phyloP scores from a whole-genome alignment of 768 basidiomycete genomes.

The Tulasnella calospora region DNA sequence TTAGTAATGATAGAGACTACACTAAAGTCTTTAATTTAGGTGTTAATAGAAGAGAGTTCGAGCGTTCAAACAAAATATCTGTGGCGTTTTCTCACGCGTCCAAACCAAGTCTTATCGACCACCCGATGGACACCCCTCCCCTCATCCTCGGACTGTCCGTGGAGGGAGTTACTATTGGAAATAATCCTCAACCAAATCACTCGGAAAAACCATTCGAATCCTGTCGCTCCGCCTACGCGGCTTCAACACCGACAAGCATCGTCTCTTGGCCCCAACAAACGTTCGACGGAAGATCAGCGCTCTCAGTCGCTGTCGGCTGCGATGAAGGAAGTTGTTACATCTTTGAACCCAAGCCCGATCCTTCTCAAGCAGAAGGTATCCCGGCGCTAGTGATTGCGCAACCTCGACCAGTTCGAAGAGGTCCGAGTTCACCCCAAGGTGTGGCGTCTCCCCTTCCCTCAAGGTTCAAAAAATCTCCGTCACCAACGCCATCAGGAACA shows the following conservation, averaged over 20 bases:
- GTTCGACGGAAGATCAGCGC: not conserved
- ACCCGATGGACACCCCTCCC: constrained; percentile 9
- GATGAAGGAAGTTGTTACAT: constrained; percentile 1
- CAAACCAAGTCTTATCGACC: not conserved
- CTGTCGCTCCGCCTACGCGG: not conserved
- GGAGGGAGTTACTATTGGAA: not conserved
- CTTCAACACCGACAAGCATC: not conserved
- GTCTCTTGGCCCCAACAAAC: not conserved
- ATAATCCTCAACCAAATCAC: not conserved
- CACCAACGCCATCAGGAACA: constrained; percentile 8
- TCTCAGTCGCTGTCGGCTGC: not conserved
- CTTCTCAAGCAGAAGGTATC: not conserved
- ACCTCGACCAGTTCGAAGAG: not conserved
- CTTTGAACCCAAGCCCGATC: not conserved
- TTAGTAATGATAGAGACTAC: too few species aligned
- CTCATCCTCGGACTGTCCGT: constrained; percentile 12
- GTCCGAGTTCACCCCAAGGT: not conserved
- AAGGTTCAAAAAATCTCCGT: not conserved
- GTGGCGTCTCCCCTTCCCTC: constrained; percentile 14
- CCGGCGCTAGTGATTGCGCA: not conserved
- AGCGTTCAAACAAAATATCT: not conserved
- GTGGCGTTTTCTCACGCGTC: not conserved
- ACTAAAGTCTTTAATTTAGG: too few species aligned
- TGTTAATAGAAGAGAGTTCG: too few species aligned
- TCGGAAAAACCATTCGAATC: not conserved